Percentiles rank a stretch among this genome's conserved stretches.
phyloP scores from a whole-genome alignment of 768 basidiomycete species.

The Holtermanniella nyarrowii region DNA sequence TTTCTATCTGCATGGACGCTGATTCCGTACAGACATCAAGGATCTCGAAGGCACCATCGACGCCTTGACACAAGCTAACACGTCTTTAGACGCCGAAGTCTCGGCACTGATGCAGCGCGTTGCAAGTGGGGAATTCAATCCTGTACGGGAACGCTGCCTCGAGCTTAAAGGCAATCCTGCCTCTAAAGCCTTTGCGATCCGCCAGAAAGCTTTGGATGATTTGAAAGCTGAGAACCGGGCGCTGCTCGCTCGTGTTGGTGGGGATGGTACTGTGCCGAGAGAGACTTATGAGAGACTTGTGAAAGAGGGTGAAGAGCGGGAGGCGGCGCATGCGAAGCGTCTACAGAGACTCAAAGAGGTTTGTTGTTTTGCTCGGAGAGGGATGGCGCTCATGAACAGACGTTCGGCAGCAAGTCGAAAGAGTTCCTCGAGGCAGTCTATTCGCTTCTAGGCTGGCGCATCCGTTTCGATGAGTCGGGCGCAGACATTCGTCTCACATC shows the following conservation, averaged over 20 bases:
- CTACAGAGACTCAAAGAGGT: slow-evolving; percentile 71
- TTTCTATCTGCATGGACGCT: background rate
- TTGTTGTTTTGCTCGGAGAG: slow-evolving; percentile 16
- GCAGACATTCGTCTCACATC: slow-evolving; percentile 73
- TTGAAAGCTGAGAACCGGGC: slow-evolving; percentile 76
- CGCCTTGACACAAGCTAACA: slow-evolving; percentile 30
- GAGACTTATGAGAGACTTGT: slow-evolving; percentile 67
- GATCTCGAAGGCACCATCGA: slow-evolving; percentile 23
- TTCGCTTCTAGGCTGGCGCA: slow-evolving; percentile 78
- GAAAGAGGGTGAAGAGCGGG: slow-evolving; percentile 59
- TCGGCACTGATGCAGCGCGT: slow-evolving; percentile 34
- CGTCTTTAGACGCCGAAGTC: slow-evolving; percentile 31
- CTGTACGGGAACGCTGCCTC: slow-evolving; percentile 27
- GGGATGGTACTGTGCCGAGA: slow-evolving; percentile 55
- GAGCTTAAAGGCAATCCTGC: slow-evolving; percentile 67
- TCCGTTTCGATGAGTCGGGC: slow-evolving; percentile 83
- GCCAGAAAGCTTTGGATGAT: slow-evolving; percentile 63
- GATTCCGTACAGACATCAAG: slow-evolving; percentile 13
- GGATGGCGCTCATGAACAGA: slow-evolving; percentile 43
- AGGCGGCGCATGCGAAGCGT: slow-evolving; percentile 66
- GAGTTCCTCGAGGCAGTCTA: slow-evolving; percentile 88
- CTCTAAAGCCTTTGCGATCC: slow-evolving; percentile 65
- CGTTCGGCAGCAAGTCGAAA: slow-evolving; percentile 70
- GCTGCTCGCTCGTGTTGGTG: slow-evolving; percentile 49
- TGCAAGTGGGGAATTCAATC: slow-evolving; percentile 38